Percentiles rank a stretch among this genome's conserved stretches.
These are phyloP conservation scores for Bolboschoenoplectus hybrid DNA, from an alignment of 202 grass and related monocot genomes.

Conservation along the genomic window DNA sequence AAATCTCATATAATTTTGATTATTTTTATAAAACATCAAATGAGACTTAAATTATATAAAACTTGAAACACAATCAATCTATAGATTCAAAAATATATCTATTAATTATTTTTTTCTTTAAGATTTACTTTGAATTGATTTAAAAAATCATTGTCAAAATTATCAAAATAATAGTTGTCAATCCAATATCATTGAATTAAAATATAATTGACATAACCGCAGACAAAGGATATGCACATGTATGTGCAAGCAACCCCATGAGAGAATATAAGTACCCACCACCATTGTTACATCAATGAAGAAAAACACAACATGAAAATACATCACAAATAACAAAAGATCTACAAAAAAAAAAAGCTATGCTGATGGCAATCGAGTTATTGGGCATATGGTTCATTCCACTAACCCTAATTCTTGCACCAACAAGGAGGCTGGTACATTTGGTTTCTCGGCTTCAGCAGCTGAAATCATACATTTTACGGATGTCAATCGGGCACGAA, in stretches of 20 bases:
- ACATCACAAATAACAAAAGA: conserved; percentile 24
- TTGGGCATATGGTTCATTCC: conserved; percentile 69
- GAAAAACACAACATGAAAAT: conserved; percentile 26
- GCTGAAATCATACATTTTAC: conserved; percentile 49
- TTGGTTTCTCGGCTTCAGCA: conserved; percentile 50
- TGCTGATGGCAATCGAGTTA: conserved; percentile 61
- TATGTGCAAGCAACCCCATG: conserved; percentile 28
- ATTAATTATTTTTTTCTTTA: too few relatives aligned
- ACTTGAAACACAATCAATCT: too few relatives aligned
- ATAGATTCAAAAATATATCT: too few relatives aligned
- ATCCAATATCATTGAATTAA: background rate
- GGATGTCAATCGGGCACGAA: conserved; percentile 7
- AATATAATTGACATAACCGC: conserved; percentile 19
- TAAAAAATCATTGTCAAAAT: too few relatives aligned
- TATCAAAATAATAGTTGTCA: too few relatives aligned
- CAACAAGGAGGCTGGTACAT: conserved; percentile 55
- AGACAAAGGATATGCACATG: background rate
- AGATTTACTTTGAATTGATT: too few relatives aligned
- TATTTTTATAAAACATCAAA: too few relatives aligned
- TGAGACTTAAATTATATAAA: too few relatives aligned
- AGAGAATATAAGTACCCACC: conserved; percentile 32
- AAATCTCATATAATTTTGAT: too few relatives aligned
- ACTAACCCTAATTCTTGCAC: conserved; percentile 66
- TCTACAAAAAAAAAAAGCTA: background rate
- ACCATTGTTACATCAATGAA: background rate